Base-by-base conservation (phyloP, 1,284 basidiomycete species). In the Cryptococcus amylolentus region DNA sequence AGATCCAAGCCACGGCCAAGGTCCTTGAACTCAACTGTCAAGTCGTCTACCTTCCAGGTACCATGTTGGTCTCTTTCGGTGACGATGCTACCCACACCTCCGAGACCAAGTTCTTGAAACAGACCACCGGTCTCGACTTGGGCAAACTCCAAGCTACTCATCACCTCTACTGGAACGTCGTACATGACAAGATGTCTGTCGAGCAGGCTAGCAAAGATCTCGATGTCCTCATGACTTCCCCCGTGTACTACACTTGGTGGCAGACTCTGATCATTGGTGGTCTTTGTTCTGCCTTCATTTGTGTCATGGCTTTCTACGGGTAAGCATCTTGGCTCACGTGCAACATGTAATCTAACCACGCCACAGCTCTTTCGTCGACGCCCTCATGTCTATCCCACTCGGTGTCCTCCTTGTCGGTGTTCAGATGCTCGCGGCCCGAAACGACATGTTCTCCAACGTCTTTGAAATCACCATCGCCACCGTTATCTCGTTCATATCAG, bases 391-490 rank as follows among this genome's bases (percentile, higher is more conserved):
- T 1, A 87, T 88, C 63, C 89, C 89, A 0, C 81, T 95, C 12
- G 91, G 92, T 13, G 84, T 83, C n/a, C 79, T 92, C 10, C 81
- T 96, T 31, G 85, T 90, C 20, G 76, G 79, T 45, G 82, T 90
- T n/a, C 90, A 93, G 70, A 80, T 87, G 51, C 72, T 90, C 40
- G 86, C 87, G 10, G 84, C 84, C 9, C 81, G 84, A 60, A 88
- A 90, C 67, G 89, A 93, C 75, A 77, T 96, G 40, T 92, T 91
- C 71, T 86, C 84, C 14, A 91, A 91, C 65, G 92, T 94, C 84
- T 74, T 76, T 47, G 73, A 76, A 64, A 90, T 93, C 63, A 89
- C 88, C 5, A 84, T 91, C 55, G 86, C 89, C 1, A 88, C 82
- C 27, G 64, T 93, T 71, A 90, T 88, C 69, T 81, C 82, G 16